Evolutionary conservation across 106 monocot species (phyloP), one percentile per base, ranked within the genome.

Genomic region (Xerophyta viscosa): DNA sequence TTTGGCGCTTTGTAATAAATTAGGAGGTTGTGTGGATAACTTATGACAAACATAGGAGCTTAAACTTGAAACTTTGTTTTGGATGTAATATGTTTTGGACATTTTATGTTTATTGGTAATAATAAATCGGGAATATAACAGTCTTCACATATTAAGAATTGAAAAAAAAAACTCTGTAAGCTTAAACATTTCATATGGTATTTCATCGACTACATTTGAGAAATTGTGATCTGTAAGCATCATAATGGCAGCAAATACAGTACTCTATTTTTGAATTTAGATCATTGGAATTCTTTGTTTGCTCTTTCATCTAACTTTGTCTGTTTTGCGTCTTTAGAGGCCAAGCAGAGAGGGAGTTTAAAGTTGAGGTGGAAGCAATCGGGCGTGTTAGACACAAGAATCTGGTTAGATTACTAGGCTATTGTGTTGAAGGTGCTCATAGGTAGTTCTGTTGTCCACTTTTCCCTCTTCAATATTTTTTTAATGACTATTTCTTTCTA

Each of bases 371-470:
- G 22, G 78, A 79, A 54, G 78, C 73, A 54, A 73, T 79, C 33
- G 78, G 78, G 1, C 72, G 78, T 27, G 78, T 79, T 49, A 67
- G 78, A 22, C 78, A 79, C 37, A 79, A 79, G 63, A 64, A 79
- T 33, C 63, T 79, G 46, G 78, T 73, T 20, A 68, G 73, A 53
- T 56, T 79, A 45, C 68, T 79, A 17, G 78, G 78, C 2, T 79
- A 72, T 60, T 79, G 78, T 50, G 72, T 63, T 11, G 78, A 79
- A 52, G 78, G 78, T 29, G 78, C 78, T 41, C 67, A 73, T 27
- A 64, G 78, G 78, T 79, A 72, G 30, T 20, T 2, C 22, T 33
- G 28, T 63, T 28, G 26, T 2, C 27, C 41, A 25, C 14, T 22
- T 17, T 42, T 64, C 39, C 39, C 3, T 39, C 2, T 12, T 39